Evolutionary conservation across 2,329 filamentous ascomycete genomes (phyloP).

Genomic region (Alternaria triticimaculans): DNA sequence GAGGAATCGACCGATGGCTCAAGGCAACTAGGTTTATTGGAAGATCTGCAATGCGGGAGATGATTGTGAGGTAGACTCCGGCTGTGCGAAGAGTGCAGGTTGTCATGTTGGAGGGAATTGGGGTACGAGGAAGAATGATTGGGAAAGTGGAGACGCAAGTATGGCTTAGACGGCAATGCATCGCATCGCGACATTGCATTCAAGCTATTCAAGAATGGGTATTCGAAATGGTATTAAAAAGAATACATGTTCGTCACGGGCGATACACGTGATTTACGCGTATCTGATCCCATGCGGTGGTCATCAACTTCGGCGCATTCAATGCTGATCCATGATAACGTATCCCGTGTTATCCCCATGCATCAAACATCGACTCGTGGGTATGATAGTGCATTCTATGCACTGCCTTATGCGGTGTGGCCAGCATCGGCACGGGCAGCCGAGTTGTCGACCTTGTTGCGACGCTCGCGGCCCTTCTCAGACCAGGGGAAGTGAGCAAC

Average conservation of each 20-base stretch:
- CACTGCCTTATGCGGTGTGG: constrained; percentile 4
- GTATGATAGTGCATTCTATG: neutral
- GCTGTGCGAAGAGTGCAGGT: neutral
- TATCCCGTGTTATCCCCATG: neutral
- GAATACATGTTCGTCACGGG: neutral
- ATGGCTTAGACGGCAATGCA: neutral
- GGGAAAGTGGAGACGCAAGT: neutral
- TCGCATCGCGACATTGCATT: neutral
- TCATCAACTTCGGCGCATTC: neutral
- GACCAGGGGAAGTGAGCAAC: constrained; percentile 97
- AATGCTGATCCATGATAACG: neutral
- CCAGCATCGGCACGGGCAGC: constrained; percentile 21
- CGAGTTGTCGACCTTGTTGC: constrained; percentile 52
- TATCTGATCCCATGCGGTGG: neutral
- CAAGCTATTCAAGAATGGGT: neutral
- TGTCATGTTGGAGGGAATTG: neutral
- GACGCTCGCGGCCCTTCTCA: constrained; percentile 49
- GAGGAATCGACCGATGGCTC: neutral
- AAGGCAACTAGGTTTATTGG: neutral
- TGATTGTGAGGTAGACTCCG: neutral
- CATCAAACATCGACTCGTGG: neutral
- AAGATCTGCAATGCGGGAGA: neutral
- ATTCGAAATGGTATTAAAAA: constrained; percentile 13
- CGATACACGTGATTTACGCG: neutral
- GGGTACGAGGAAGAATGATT: neutral